A percentile compares a stretch with the other conserved stretches of the same genome.
phyloP scores from a whole-genome alignment of 164 flowering plant genomes.

The Brasenia schreberi region DNA sequence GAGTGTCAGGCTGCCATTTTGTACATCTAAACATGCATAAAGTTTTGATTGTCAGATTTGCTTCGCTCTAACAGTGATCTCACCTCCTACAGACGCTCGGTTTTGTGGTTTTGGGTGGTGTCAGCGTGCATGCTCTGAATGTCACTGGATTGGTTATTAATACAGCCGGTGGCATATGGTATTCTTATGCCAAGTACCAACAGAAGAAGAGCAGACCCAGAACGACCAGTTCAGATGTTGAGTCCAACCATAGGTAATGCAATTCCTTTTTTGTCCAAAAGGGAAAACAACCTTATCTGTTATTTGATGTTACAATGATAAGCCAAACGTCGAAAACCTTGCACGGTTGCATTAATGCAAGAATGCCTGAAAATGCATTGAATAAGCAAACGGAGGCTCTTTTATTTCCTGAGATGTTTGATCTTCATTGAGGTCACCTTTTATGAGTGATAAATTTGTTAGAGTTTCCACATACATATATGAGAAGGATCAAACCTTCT shows the following conservation, averaged over 20 bases:
- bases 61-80: background rate
- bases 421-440: too few relatives aligned
- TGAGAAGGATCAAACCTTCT: too few relatives aligned
- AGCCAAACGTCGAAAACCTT: background rate
- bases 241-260: constrained; percentile 37
- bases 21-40: too few relatives aligned
- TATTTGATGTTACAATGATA: background rate
- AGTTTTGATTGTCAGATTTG: background rate
- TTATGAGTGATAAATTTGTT: too few relatives aligned
- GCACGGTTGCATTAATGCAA: background rate
- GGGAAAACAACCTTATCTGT: background rate
- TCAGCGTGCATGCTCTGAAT: constrained; percentile 74
- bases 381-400: background rate
- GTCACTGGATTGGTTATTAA: constrained; percentile 85
- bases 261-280: background rate
- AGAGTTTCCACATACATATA: too few relatives aligned
- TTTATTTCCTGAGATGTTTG: too few relatives aligned
- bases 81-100: constrained; percentile 59
- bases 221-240: constrained; percentile 37
- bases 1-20: too few relatives aligned
- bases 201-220: constrained; percentile 58
- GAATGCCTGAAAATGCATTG: background rate
- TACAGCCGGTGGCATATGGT: constrained; percentile 96
- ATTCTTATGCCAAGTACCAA: constrained; percentile 81
- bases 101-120: constrained; percentile 86